Conservation (phyloP, 2,329 filamentous ascomycete genomes). For the Herpotrichia juniperi region DNA sequence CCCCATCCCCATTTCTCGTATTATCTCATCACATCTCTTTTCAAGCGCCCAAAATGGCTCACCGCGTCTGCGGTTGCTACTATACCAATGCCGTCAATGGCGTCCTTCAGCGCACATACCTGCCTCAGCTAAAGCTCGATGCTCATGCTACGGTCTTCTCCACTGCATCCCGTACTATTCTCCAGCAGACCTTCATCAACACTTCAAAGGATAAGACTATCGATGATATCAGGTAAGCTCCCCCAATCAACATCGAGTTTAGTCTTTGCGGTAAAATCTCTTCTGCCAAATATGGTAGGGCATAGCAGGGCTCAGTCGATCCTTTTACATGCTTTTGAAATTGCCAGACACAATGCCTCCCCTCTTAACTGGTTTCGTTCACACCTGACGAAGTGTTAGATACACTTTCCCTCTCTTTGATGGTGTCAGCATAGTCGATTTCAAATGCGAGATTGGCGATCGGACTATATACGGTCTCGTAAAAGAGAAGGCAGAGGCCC, state of each 20-base stretch:
- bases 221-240: conserved; percentile 53
- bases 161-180: conserved; percentile 53
- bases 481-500: conserved; percentile 67
- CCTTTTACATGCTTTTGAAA: no score
- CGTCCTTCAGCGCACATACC: conserved; percentile 33
- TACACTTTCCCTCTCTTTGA: conserved; percentile 75
- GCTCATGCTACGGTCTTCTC: conserved; percentile 65
- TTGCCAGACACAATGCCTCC: not conserved
- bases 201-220: conserved; percentile 51
- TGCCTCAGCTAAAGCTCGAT: conserved; percentile 63
- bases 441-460: conserved; percentile 65
- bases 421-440: conserved; percentile 70
- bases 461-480: conserved; percentile 67
- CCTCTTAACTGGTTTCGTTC: not conserved
- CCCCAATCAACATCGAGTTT: not conserved
- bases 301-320: no score
- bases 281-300: no score
- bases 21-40: not conserved
- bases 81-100: conserved; percentile 7
- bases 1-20: not conserved
- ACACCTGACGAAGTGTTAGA: conserved; percentile 2
- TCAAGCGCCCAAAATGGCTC: not conserved
- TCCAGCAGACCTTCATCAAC: conserved; percentile 68
- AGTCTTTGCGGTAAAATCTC: not conserved
- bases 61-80: conserved; percentile 28